Evolutionary conservation across 176 grass and related monocot species (phyloP), one percentile per base, ranked within the genome.

Genomic region (Lolium rigidum): DNA sequence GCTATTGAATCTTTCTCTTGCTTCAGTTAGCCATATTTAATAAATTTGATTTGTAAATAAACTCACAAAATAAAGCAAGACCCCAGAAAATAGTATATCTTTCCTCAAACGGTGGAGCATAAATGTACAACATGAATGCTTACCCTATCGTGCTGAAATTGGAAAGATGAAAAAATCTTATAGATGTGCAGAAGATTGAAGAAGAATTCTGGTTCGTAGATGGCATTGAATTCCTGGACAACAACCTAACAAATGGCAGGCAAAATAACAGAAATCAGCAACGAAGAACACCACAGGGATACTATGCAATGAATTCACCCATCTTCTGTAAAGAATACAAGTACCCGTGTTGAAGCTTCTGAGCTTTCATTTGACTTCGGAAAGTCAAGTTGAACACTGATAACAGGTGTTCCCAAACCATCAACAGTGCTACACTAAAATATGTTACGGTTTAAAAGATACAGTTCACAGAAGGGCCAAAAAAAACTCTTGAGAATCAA

Each of bases 141-240:
- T 86, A 98, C 96, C 90, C 96, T 93, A 57, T 95, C 87, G 76
- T 92, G 90, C 86, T 98, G 96, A 87, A 95, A 95, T 11, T 91
- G 78, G 61, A 95, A 94, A 52, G 92, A 89, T 74, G 79, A 81
- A 70, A 98, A 82, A 22, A 83, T 35, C 70, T 89, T 17, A 58
- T 87, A 92, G 71, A 98, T 57, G 65, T 89, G 85, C 22, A 88
- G 22, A 55, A 95, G 63, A 83, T 88, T 83, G 77, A 82, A 44
- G 76, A 95, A 94, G 80, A 98, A 91, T 20, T 88, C 90, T 73
- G 81, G 85, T 75, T 94, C 93, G 55, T 89, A 98, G 67, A 81
- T 83, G 74, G 71, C 96, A 84, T 80, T 81, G 59, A 95, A 86
- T 50, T 85, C 88, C 80, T 94, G 88, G 28, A 95, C 43, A 88